Evolutionary conservation across 441 rosid genomes (phyloP), one percentile per base, ranked within the genome.

Genomic region (Croton laevigatus): DNA sequence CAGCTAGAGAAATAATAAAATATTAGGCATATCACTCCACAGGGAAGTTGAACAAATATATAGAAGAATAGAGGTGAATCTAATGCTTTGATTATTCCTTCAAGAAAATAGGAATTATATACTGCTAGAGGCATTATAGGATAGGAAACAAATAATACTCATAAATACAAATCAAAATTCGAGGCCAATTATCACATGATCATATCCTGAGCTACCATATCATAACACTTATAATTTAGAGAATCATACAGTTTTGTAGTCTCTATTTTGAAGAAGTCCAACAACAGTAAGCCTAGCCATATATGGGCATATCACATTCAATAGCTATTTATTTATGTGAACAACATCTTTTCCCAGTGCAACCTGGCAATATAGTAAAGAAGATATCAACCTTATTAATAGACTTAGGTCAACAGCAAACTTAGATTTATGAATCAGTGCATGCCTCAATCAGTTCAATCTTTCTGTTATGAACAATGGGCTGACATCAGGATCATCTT

Each of bases 381-480:
- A 71, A 60, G 12, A 40, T n/a, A 70, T 66, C 55, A 71, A 57
- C 32, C 34, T 59, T 3, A 42, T 74, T 51, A 59, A 59, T 23
- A 54, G 5, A 62, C 32, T 32, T 54, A 19, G 17, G 23, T 16
- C 42, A 44, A 32, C 52, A 73, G 22, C 48, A 51, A 69, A 11
- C n/a, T 22, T 11, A 71, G 66, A 57, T n/a, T 70, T 37, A 65
- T 22, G 72, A 59, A 71, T 49, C 48, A 70, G 66, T 55, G 73
- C 72, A 79, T 78, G 90, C 98, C 98, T 89, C 86, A 73, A 92
- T 87, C 80, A 92, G 75, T 81, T 94, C 98, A 71, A 90, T 75
- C 81, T 80, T 83, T 80, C 99, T 85, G 80, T 88, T 81, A 65
- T 93, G 97, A 74, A 93, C 89, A 68, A 91, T 69, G 87, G 88